Percentiles rank a stretch among this genome's conserved stretches.
These are phyloP conservation scores for Septoria petroselini DNA, from an alignment of 2,329 filamentous ascomycete genomes.

Conservation along the genomic window DNA sequence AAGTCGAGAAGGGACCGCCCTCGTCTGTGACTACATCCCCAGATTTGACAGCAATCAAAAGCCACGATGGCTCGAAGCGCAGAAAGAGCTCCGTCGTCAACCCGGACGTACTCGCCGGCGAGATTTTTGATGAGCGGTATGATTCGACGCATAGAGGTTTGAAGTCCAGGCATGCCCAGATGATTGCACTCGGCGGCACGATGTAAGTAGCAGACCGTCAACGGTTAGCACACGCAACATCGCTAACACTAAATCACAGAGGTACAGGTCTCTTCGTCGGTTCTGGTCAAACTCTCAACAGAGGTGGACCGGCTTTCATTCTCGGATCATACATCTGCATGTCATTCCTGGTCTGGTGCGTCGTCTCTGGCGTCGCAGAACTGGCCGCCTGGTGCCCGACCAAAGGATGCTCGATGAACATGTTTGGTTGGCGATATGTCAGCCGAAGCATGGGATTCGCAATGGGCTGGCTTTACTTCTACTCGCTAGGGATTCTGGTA, in stretches of 20 bases:
- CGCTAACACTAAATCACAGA: conserved; percentile 12
- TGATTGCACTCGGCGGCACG: conserved; percentile 37
- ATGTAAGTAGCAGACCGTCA: conserved; percentile 21
- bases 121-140: conserved; percentile 34
- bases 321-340: conserved; percentile 44
- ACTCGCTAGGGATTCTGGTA: conserved; percentile 42
- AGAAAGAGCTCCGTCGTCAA: conserved; percentile 22
- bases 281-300: conserved; percentile 38
- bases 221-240: too few relatives aligned
- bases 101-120: conserved; percentile 26
- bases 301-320: conserved; percentile 43
- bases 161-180: conserved; percentile 41
- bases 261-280: conserved; percentile 41
- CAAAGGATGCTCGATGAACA: conserved; percentile 50
- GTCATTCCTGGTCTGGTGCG: conserved; percentile 42
- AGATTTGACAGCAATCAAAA: conserved; percentile 6
- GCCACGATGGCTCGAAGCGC: conserved; percentile 14
- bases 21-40: conserved; percentile 3
- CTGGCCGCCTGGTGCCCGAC: conserved; percentile 60
- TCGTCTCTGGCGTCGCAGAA: conserved; percentile 53
- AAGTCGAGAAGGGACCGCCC: conserved; percentile 15
- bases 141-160: conserved; percentile 42
- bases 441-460: conserved; percentile 46
- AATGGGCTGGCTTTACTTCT: conserved; percentile 46
- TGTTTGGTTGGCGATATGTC: conserved; percentile 48